A percentile compares a stretch with the other conserved stretches of the same genome.
These are phyloP conservation scores for Favolaschia claudopus DNA, from an alignment of 768 basidiomycete species.

Conservation along the genomic window DNA sequence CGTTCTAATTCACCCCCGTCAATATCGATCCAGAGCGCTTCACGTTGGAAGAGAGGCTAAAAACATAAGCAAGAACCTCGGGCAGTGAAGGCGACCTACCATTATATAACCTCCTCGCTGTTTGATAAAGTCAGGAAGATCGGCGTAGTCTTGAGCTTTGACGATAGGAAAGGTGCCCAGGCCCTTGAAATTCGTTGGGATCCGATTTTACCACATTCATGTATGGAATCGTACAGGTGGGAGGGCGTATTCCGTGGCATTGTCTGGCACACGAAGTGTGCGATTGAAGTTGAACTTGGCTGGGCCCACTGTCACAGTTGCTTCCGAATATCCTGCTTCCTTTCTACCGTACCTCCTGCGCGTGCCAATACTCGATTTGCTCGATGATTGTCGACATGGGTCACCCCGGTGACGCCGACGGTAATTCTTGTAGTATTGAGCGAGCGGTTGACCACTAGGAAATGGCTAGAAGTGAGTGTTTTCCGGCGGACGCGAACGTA, in stretches of 20 bases:
- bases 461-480: too few species aligned
- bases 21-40: neutral
- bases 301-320: neutral
- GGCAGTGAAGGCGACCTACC: neutral
- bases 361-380: neutral
- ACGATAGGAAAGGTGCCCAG: neutral
- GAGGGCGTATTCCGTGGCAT: neutral
- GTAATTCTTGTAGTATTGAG: constrained; percentile 3
- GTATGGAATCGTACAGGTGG: neutral
- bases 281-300: neutral
- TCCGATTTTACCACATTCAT: neutral
- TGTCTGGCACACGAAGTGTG: constrained; percentile 5
- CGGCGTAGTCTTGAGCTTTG: neutral
- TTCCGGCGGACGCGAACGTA: too few species aligned
- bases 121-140: neutral
- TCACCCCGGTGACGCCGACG: neutral
- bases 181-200: neutral
- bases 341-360: too few species aligned
- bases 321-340: neutral
- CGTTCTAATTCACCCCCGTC: neutral
- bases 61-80: neutral
- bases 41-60: neutral
- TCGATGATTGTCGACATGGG: neutral
- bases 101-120: constrained; percentile 3
- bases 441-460: neutral